Base-by-base conservation (phyloP, 768 basidiomycete genomes). In the Pleurotus cornucopiae region DNA sequence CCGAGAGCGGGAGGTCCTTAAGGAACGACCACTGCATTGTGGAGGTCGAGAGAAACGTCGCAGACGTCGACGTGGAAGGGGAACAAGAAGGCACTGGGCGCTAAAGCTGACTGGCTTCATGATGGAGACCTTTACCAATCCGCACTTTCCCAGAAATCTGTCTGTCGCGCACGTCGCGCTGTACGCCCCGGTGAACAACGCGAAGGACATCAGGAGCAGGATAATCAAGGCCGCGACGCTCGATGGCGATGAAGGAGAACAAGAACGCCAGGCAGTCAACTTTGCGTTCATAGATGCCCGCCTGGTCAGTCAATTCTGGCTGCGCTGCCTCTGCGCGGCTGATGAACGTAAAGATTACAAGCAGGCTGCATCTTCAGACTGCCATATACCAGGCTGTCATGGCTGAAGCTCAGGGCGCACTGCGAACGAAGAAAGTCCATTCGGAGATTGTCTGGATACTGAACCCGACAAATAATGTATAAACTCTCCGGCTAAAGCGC, bases 271-370 rank as follows among this genome's bases (percentile, higher is more conserved):
- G 25, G 80, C 81, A n/a, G 80, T 97, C 62, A 91, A 94, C 63
- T 97, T 91, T 71, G 89, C 90, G 0, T 98, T 98, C 69, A 76
- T 98, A 64, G 89, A 98, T 67, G 92, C 91, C 18, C 76, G 76
- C 37, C 80, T 93, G 64, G 94, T 96, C 60, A 58, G 89, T 70
- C 49, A 23, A 30, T 53, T 56, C 30, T 13, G 48, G n/a, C 21
- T 55, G 16, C 13, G 47, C 11, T 6, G 59, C 52, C 43, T 60
- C 58, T 41, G 54, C 44, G 6, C 6, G 45, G 11, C 11, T 40
- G 12, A n/a, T 16, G 21, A 21, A 47, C 30, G 11, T 4, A 2
- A 41, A 97, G 95, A 84, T 98, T 45, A 88, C 90, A 0, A 94
- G 93, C 55, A 68, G 78, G 3, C 66, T 86, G 44, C 94, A 96